Percentiles rank a stretch among this genome's conserved stretches.
Conservation (phyloP, 305 asterid genomes). For the Fraxinus albicans region DNA sequence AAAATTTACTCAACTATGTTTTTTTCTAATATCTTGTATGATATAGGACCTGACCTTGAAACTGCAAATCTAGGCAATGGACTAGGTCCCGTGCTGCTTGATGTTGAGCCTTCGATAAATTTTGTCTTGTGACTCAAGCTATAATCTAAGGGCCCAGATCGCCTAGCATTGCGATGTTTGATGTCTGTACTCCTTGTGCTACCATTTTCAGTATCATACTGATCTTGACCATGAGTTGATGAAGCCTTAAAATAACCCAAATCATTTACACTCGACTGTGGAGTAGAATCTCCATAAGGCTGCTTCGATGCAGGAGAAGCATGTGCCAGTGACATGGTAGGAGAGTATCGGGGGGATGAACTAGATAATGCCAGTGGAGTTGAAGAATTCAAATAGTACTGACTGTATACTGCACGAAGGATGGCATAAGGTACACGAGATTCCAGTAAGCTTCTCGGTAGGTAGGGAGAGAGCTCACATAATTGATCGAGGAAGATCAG, state of each 20-base stretch:
- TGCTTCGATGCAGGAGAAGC: slow-evolving; percentile 76
- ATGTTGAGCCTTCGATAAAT: slow-evolving; percentile 73
- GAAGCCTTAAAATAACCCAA: slow-evolving; percentile 62
- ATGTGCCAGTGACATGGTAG: slow-evolving; percentile 71
- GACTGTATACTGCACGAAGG: slow-evolving; percentile 87
- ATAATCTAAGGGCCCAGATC: slow-evolving; percentile 95
- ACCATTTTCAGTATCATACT: slow-evolving; percentile 50
- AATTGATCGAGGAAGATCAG: slow-evolving; percentile 90
- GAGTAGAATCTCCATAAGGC: slow-evolving; percentile 53
- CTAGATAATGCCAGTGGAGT: slow-evolving; percentile 49
- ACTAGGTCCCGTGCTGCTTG: slow-evolving; percentile 86
- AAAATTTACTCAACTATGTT: not conserved
- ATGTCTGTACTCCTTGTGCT: slow-evolving; percentile 46
- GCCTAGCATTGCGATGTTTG: slow-evolving; percentile 53
- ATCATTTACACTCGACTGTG: slow-evolving; percentile 51
- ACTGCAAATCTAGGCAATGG: slow-evolving; percentile 92
- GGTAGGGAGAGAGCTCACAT: slow-evolving; percentile 81
- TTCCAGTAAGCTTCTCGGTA: slow-evolving; percentile 87
- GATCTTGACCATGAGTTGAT: slow-evolving; percentile 62
- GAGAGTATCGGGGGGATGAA: slow-evolving; percentile 79
- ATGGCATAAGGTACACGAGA: slow-evolving; percentile 75
- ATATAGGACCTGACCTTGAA: slow-evolving; percentile 92
- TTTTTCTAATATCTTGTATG: slow-evolving; percentile 34
- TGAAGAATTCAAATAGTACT: slow-evolving; percentile 73
- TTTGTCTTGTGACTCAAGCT: slow-evolving; percentile 64